Percentiles rank a stretch among this genome's conserved stretches.
phyloP scores from a whole-genome alignment of 345 rosid genomes.

The Turritis glabra region DNA sequence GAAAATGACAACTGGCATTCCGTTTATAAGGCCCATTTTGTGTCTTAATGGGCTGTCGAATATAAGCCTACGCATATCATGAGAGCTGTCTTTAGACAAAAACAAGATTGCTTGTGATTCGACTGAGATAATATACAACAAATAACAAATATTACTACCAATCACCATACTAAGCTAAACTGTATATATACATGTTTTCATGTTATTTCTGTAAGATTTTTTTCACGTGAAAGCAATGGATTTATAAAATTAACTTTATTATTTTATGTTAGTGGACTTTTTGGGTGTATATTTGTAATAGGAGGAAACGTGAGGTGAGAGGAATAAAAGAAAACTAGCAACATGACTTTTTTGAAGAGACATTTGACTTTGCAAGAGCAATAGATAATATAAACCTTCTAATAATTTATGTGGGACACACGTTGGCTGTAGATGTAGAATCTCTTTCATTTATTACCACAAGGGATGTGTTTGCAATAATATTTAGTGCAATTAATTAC shows the following conservation, averaged over 20 bases:
- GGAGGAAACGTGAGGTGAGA: constrained; percentile 23
- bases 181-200: background rate
- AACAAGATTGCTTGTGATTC: too few species aligned
- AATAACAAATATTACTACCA: too few species aligned
- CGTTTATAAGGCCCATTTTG: background rate
- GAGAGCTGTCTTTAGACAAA: background rate
- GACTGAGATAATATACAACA: too few species aligned
- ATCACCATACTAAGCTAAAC: too few species aligned
- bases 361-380: constrained; percentile 26
- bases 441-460: background rate
- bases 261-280: constrained; percentile 1
- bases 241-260: background rate
- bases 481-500: too few species aligned
- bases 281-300: constrained; percentile 13
- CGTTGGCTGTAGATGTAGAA: background rate
- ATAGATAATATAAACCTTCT: constrained; percentile 16
- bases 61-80: constrained; percentile 12
- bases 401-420: constrained; percentile 23
- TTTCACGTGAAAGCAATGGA: background rate
- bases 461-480: background rate
- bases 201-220: background rate
- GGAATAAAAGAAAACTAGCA: background rate
- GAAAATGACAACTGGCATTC: background rate
- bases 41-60: constrained; percentile 24
- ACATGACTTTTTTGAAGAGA: constrained; percentile 17